Evolutionary conservation across 108 stramenopile species (phyloP).

Genomic region (Chaetoceros muelleri): DNA sequence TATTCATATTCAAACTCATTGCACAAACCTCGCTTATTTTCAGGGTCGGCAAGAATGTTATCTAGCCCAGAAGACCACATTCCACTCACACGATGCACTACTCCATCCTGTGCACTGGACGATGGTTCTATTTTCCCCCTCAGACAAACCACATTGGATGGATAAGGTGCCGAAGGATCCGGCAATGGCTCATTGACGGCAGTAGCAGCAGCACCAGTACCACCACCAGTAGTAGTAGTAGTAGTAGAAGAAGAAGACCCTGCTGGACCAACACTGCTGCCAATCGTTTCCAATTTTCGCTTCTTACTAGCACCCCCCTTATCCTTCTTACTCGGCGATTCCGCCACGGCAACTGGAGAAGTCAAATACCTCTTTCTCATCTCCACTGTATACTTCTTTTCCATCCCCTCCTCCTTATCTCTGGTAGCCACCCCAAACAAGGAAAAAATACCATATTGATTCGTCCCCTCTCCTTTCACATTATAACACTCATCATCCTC

Average conservation of each 20-base stretch:
- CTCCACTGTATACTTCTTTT: conserved; percentile 37
- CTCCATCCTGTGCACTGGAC: conserved; percentile 34
- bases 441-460: conserved; percentile 67
- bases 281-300: conserved; percentile 1
- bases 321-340: conserved; percentile 6
- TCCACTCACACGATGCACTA: conserved; percentile 56
- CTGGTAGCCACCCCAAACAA: conserved; percentile 61
- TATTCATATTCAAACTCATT: conserved; percentile 82
- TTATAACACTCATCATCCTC: conserved; percentile 26
- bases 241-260: too few relatives aligned
- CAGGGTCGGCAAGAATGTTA: conserved; percentile 48
- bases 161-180: conserved; percentile 41
- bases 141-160: conserved; percentile 50
- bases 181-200: conserved; percentile 17
- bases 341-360: conserved; percentile 7
- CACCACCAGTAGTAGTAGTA: too few relatives aligned
- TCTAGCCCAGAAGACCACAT: conserved; percentile 69
- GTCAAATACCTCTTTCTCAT: conserved; percentile 56
- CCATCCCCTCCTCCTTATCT: conserved; percentile 34
- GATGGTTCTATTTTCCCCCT: conserved; percentile 53
- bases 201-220: too few relatives aligned
- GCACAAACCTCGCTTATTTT: conserved; percentile 44
- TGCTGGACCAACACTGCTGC: neutral
- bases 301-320: conserved; percentile 3
- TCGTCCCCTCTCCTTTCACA: conserved; percentile 59